Evolutionary conservation across 371 early-diverging fungal species (phyloP).

Genomic region (Thermomucor indicae-seudaticae): DNA sequence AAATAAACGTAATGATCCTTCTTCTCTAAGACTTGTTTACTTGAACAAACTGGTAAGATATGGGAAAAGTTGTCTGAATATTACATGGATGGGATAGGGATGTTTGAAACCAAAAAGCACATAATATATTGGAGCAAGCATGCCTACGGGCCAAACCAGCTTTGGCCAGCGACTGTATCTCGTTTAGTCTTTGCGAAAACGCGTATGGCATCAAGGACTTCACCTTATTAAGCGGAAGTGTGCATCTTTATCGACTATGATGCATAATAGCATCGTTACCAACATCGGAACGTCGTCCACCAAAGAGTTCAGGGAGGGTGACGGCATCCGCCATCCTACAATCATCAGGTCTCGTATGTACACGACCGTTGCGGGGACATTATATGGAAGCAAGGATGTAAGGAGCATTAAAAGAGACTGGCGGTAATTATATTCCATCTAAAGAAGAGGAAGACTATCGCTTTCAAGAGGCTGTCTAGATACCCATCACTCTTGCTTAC

Average conservation of each 20-base stretch:
- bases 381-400: constrained; percentile 57
- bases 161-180: too few species aligned
- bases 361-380: constrained; percentile 52
- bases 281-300: constrained; percentile 8
- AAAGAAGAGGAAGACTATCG: neutral
- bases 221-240: neutral
- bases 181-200: neutral
- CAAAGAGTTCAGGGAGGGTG: neutral
- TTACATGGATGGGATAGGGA: neutral
- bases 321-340: constrained; percentile 35
- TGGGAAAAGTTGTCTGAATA: neutral
- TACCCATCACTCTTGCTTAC: neutral
- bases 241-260: neutral
- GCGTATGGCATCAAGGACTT: neutral
- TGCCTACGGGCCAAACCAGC: too few species aligned
- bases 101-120: neutral
- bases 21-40: too few species aligned
- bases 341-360: constrained; percentile 59
- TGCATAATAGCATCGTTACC: neutral
- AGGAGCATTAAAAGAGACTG: constrained; percentile 53
- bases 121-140: too few species aligned
- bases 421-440: constrained; percentile 46
- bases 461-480: constrained; percentile 13
- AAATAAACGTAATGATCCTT: too few species aligned
- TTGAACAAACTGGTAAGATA: too few species aligned